A percentile compares a stretch with the other conserved stretches of the same genome.
phyloP scores from a whole-genome alignment of 2,329 filamentous ascomycete species.

The Botrytis squamosa region DNA sequence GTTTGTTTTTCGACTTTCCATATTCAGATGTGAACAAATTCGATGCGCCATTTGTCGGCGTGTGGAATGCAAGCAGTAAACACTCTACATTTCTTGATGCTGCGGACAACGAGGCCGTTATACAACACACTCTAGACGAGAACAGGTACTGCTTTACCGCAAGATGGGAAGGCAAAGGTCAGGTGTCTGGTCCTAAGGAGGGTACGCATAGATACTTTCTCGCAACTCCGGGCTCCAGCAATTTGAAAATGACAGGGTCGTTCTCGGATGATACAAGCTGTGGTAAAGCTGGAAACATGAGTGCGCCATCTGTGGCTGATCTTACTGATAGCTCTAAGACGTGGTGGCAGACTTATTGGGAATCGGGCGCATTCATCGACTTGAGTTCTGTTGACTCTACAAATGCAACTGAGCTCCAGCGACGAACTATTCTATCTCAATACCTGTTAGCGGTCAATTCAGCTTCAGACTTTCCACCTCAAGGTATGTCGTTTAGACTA shows the following conservation, averaged over 20 bases:
- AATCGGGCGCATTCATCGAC: slow-evolving; percentile 45
- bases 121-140: slow-evolving; percentile 43
- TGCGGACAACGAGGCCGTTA: slow-evolving; percentile 34
- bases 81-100: slow-evolving; percentile 41
- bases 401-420: slow-evolving; percentile 45
- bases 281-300: background rate
- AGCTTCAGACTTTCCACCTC: slow-evolving; percentile 41
- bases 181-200: slow-evolving; percentile 24
- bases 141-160: slow-evolving; percentile 42
- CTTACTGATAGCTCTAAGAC: slow-evolving; percentile 21
- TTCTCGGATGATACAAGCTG: background rate
- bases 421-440: slow-evolving; percentile 46
- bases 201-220: slow-evolving; percentile 33
- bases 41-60: slow-evolving; percentile 44
- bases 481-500: slow-evolving; percentile 26
- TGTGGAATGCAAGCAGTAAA: slow-evolving; percentile 43
- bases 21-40: slow-evolving; percentile 47
- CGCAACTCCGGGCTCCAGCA: background rate
- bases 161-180: slow-evolving; percentile 27
- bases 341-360: slow-evolving; percentile 38
- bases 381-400: slow-evolving; percentile 41
- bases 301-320: background rate
- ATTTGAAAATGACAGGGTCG: background rate
- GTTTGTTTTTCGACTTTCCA: slow-evolving; percentile 46
- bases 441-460: slow-evolving; percentile 47